Conservation (phyloP, 768 basidiomycete genomes). For the Aureoboletus auriporus region DNA sequence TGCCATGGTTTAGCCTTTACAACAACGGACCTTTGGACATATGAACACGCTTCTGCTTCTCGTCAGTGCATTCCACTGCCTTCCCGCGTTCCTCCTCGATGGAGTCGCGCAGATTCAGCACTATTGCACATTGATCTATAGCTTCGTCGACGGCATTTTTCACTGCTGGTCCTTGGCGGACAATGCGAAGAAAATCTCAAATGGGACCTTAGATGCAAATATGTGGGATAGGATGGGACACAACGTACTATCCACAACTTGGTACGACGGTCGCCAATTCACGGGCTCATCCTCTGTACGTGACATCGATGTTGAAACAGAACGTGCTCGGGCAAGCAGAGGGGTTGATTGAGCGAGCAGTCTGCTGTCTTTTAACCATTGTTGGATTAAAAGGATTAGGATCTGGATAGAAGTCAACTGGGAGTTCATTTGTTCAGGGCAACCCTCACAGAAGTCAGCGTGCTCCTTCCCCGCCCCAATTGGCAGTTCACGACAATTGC, state of each 20-base stretch:
- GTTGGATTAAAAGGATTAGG: constrained; percentile 75
- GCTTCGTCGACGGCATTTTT: constrained; percentile 85
- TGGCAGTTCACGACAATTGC: constrained; percentile 96
- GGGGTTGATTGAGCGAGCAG: constrained; percentile 30
- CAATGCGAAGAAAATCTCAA: constrained; percentile 76
- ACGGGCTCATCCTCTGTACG: constrained; percentile 27
- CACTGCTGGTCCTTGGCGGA: constrained; percentile 81
- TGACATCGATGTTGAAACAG: constrained; percentile 36
- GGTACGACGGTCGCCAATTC: constrained; percentile 62
- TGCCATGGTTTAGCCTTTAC: background rate
- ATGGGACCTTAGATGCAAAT: constrained; percentile 3
- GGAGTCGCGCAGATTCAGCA: constrained; percentile 81
- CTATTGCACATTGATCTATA: constrained; percentile 79
- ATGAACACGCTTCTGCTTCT: constrained; percentile 59
- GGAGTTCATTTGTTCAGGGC: background rate
- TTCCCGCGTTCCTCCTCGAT: constrained; percentile 79
- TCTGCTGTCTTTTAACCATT: constrained; percentile 61
- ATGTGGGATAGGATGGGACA: background rate
- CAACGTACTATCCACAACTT: constrained; percentile 83
- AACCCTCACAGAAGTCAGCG: constrained; percentile 71
- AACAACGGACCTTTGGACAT: constrained; percentile 62
- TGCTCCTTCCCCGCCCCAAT: constrained; percentile 88
- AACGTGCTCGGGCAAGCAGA: constrained; percentile 37
- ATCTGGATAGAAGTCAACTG: constrained; percentile 41
- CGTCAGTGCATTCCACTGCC: constrained; percentile 76